A percentile compares a stretch with the other conserved stretches of the same genome.
Evolutionary conservation across 1,284 basidiomycete genomes (phyloP).

Genomic region (Peniophora sp.): DNA sequence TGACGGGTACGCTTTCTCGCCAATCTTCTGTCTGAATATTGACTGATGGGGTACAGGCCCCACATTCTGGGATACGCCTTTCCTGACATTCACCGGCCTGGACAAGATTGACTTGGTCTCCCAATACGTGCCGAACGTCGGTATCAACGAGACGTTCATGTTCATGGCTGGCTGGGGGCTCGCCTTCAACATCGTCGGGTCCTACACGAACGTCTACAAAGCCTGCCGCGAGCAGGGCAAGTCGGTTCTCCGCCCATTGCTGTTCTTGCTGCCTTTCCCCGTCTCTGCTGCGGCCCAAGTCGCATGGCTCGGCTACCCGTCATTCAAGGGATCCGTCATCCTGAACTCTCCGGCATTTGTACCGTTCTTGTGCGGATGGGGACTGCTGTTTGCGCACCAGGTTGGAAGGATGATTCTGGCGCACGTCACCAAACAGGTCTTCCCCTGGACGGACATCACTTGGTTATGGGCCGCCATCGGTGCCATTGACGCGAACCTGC

Average conservation of each 20-base stretch:
- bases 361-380: constrained; percentile 89
- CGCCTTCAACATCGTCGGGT: constrained; percentile 73
- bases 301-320: constrained; percentile 71
- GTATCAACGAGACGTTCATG: constrained; percentile 87
- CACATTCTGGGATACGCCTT: constrained; percentile 75
- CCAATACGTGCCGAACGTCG: constrained; percentile 51
- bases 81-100: constrained; percentile 57
- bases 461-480: constrained; percentile 79
- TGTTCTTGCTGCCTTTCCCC: constrained; percentile 77
- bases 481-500: constrained; percentile 79
- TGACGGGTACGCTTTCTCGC: constrained; percentile 44
- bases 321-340: constrained; percentile 46
- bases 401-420: constrained; percentile 92
- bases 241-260: constrained; percentile 48
- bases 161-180: constrained; percentile 71
- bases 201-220: constrained; percentile 71
- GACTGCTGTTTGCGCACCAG: constrained; percentile 77
- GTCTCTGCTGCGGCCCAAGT: constrained; percentile 65
- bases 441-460: constrained; percentile 85
- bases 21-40: neutral
- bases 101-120: constrained; percentile 43
- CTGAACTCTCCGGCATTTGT: constrained; percentile 66
- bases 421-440: constrained; percentile 80
- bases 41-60: constrained; percentile 39
- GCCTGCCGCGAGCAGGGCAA: constrained; percentile 32